Evolutionary conservation across 2,329 filamentous ascomycete species (phyloP), one percentile per base, ranked within the genome.

Genomic region (Aspergillus versicolor): DNA sequence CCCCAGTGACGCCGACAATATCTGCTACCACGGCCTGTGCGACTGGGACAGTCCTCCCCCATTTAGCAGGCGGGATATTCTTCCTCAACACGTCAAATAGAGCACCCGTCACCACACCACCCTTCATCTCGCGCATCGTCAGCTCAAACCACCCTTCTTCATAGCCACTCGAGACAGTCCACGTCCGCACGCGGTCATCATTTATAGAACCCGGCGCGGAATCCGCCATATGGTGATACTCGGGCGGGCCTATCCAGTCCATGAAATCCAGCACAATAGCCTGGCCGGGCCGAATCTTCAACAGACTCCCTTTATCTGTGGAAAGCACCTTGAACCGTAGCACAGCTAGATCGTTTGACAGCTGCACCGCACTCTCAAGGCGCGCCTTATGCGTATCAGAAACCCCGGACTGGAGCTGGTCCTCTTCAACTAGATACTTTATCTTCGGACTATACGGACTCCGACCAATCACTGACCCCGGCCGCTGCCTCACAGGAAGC

Each of bases 121-220:
- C 52, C n/a, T 43, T 43, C 44, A 54, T 54, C 37, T 54, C 44
- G 15, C 52, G 42, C 52, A 54, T 54, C 17, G 52, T 54, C 43
- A 54, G 19, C 17, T 54, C 52, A 42, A 54, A 49, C 52, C 52
- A 46, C 21, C 42, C 22, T 1, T 1, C 22, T 12, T 54, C 52
- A 47, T 54, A 44, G 13, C 37, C 32, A 9, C 52, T 54, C 21
- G 52, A 54, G 8, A 54, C 52, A 4, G 52, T 54, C 52, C 52
- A 54, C 2, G 52, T 49, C 19, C 52, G 37, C 3, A 54, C 34
- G 1, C 52, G 34, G 19, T 54, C 52, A 41, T 54, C 52, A n/a
- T 54, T 54, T 3, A 54, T 49, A 8, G 42, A 47, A 11, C 52
- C 44, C 0, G 52, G 52, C 7, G 52, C 52, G 3, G 19, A 12